phyloP scores from a whole-genome alignment of 495 filamentous ascomycete genomes.

The Tuber borchii region DNA sequence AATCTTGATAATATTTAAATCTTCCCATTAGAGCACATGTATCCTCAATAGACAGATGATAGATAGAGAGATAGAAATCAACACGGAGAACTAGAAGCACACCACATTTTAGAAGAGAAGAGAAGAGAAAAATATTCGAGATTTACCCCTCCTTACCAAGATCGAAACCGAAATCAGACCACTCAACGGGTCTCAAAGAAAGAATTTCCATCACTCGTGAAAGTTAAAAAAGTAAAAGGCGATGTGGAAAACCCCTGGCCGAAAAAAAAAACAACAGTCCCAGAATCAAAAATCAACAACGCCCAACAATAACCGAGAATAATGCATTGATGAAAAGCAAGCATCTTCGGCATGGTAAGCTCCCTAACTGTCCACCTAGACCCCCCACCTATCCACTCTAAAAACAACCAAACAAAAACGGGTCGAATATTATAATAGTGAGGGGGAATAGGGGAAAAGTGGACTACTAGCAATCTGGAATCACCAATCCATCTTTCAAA shows the following conservation, averaged over 20 bases:
- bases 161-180: neutral
- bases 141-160: constrained; percentile 1
- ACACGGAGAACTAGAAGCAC: neutral
- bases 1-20: constrained; percentile 1
- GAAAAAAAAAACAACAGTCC: neutral
- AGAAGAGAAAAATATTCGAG: neutral
- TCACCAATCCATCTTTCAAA: constrained; percentile 74
- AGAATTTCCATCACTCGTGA: neutral
- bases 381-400: neutral
- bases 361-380: neutral
- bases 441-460: neutral
- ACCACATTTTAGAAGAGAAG: neutral
- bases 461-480: constrained; percentile 62
- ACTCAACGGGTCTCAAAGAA: neutral
- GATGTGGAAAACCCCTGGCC: neutral
- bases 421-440: neutral
- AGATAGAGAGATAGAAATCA: neutral
- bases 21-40: neutral
- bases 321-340: neutral
- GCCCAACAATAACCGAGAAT: neutral
- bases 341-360: neutral
- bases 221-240: neutral
- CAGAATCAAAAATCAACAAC: neutral
- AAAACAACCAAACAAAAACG: neutral
- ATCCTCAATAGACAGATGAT: neutral